A percentile compares a stretch with the other conserved stretches of the same genome.
Conservation (phyloP, 306 rosid genomes). For the Leucaena leucocephala region DNA sequence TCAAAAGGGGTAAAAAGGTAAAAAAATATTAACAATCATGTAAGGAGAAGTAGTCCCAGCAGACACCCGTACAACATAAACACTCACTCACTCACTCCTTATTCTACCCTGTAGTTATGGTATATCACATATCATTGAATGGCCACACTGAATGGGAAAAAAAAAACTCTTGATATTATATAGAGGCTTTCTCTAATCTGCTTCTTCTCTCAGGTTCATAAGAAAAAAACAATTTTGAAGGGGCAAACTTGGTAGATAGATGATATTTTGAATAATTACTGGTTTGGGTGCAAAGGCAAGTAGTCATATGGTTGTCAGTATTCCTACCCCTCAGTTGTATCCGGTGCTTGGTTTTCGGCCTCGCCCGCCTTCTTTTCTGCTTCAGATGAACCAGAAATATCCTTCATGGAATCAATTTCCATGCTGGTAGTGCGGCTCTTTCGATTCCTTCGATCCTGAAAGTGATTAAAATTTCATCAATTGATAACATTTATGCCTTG, state of each 20-base stretch:
- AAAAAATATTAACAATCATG: conserved; percentile 42
- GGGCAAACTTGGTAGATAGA: conserved; percentile 48
- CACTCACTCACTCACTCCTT: conserved; percentile 34
- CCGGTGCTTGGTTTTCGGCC: conserved; percentile 45
- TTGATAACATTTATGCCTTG: neutral
- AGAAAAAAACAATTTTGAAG: conserved; percentile 6
- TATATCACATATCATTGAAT: conserved; percentile 43
- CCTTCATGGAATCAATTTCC: conserved; percentile 76
- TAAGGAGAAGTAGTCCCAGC: conserved; percentile 33
- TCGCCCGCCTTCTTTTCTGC: conserved; percentile 45
- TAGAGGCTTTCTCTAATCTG: conserved; percentile 46
- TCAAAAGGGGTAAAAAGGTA: neutral
- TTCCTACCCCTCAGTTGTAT: conserved; percentile 57
- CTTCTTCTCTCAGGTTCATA: conserved; percentile 42
- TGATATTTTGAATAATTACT: conserved; percentile 45
- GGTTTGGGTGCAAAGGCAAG: conserved; percentile 33
- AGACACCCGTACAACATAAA: conserved; percentile 56
- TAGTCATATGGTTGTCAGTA: conserved; percentile 43
- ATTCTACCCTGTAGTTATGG: conserved; percentile 35
- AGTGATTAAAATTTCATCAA: conserved; percentile 19
- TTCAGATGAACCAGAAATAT: conserved; percentile 55
- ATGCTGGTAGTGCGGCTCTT: conserved; percentile 68
- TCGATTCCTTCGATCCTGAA: conserved; percentile 90
- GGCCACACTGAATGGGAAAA: conserved; percentile 31
- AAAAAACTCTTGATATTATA: conserved; percentile 37